These are phyloP conservation scores for Asterochloris erici DNA, from an alignment of 139 green algal species.

Conservation along the genomic window DNA sequence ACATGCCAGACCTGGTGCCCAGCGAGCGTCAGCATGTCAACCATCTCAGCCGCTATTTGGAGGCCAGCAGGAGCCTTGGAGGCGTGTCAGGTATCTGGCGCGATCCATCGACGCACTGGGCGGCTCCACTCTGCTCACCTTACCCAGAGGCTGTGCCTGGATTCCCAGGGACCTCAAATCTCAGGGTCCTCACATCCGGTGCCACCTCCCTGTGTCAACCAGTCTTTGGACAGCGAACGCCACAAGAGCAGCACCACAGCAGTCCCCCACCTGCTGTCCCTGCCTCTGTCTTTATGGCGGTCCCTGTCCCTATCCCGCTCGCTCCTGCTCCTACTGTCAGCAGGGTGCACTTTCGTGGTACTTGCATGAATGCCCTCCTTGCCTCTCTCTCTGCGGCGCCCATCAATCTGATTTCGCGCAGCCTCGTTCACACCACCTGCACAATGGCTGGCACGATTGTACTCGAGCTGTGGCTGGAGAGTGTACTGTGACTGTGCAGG, in stretches of 20 bases:
- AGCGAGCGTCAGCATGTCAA: neutral
- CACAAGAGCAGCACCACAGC: neutral
- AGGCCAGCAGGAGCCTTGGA: neutral
- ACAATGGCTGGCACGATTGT: neutral
- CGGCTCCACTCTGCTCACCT: neutral
- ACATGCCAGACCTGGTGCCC: too few species aligned
- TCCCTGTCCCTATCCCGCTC: conserved; percentile 20
- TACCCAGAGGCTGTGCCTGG: neutral
- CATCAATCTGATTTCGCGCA: conserved; percentile 19
- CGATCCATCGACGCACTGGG: neutral
- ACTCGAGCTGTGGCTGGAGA: neutral
- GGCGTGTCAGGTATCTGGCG: neutral
- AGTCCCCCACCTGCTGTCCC: conserved; percentile 6
- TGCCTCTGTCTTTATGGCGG: conserved; percentile 2
- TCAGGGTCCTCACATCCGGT: neutral
- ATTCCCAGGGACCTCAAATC: neutral
- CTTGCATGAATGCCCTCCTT: conserved; percentile 36
- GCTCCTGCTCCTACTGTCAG: conserved; percentile 10
- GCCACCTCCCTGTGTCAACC: neutral
- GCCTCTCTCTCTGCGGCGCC: conserved; percentile 31
- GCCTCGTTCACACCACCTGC: conserved; percentile 28
- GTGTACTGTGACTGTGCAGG: neutral
- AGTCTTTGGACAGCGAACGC: neutral
- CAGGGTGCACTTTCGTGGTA: conserved; percentile 11
- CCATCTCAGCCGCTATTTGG: neutral